These are phyloP conservation scores for Mucor circinelloides DNA, from an alignment of 371 early-diverging fungal genomes.

Conservation along the genomic window DNA sequence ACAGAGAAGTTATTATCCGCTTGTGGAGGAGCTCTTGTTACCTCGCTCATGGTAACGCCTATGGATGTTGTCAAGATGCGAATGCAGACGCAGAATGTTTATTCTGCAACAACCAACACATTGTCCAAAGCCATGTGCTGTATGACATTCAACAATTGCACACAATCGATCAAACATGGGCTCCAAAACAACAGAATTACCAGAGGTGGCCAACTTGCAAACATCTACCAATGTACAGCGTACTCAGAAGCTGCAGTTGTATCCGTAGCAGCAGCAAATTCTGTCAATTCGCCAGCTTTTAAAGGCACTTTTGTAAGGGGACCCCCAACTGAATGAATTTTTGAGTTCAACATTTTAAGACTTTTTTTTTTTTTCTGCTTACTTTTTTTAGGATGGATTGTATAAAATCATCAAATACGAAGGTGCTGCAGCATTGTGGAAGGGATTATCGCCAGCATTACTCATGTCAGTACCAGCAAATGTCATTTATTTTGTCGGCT, in stretches of 20 bases:
- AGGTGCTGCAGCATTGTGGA: slow-evolving; percentile 80
- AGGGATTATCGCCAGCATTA: slow-evolving; percentile 86
- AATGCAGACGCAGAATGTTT: slow-evolving; percentile 71
- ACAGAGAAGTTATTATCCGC: slow-evolving; percentile 72
- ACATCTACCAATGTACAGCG: slow-evolving; percentile 32
- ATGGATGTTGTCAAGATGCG: slow-evolving; percentile 94
- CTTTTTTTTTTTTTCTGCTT: background rate
- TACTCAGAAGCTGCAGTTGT: background rate
- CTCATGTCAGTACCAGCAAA: slow-evolving; percentile 91
- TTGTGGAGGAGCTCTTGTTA: slow-evolving; percentile 72
- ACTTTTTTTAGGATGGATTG: slow-evolving; percentile 67
- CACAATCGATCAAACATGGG: slow-evolving; percentile 23
- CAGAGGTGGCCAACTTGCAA: slow-evolving; percentile 16
- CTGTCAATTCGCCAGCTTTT: slow-evolving; percentile 6
- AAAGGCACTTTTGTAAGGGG: slow-evolving; percentile 38
- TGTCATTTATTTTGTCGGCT: slow-evolving; percentile 93
- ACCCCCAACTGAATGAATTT: background rate
- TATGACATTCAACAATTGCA: slow-evolving; percentile 15
- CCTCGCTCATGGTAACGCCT: slow-evolving; percentile 79
- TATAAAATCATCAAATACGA: slow-evolving; percentile 79
- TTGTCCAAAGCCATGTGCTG: slow-evolving; percentile 12
- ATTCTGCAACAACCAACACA: background rate
- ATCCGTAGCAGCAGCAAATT: background rate
- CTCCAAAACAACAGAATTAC: slow-evolving; percentile 9
- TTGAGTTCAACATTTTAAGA: slow-evolving; percentile 2